Conservation (phyloP, 768 basidiomycete genomes). For the Boletus subparvulus region DNA sequence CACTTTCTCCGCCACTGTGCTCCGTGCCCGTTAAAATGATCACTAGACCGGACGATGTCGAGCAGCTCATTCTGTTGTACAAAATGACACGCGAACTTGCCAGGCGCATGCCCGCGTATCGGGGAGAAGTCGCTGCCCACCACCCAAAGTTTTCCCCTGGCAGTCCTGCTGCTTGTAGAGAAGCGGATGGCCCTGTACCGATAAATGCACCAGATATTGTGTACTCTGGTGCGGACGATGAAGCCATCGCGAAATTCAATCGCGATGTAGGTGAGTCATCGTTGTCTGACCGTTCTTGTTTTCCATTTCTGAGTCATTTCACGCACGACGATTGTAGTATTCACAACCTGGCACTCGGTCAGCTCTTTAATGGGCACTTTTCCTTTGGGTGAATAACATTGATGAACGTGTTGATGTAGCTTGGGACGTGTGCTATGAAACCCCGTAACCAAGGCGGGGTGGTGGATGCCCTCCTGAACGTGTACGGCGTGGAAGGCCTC, state of each 20-base stretch:
- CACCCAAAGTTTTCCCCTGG: conserved; percentile 32
- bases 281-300: too few species aligned
- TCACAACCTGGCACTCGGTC: conserved; percentile 16
- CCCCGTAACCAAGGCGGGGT: conserved; percentile 58
- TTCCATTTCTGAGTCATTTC: background rate
- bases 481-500: conserved; percentile 58
- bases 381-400: background rate
- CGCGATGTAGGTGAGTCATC: conserved; percentile 17
- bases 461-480: conserved; percentile 58
- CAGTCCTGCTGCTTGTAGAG: conserved; percentile 29
- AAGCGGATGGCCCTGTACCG: conserved; percentile 17
- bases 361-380: background rate
- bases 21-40: background rate
- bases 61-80: conserved; percentile 38
- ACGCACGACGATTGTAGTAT: background rate
- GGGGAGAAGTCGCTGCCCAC: conserved; percentile 14
- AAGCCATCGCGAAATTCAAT: conserved; percentile 29
- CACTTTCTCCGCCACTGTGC: background rate
- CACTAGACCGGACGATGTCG: conserved; percentile 14
- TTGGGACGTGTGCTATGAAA: conserved; percentile 73
- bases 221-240: conserved; percentile 37
- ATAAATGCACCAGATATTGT: conserved; percentile 32
- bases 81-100: conserved; percentile 54
- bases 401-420: conserved; percentile 30
- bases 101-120: conserved; percentile 47